Evolutionary conservation across 73 alveolate genomes (phyloP), one percentile per base, ranked within the genome.

Genomic region (Tetrahymena elliotti): DNA sequence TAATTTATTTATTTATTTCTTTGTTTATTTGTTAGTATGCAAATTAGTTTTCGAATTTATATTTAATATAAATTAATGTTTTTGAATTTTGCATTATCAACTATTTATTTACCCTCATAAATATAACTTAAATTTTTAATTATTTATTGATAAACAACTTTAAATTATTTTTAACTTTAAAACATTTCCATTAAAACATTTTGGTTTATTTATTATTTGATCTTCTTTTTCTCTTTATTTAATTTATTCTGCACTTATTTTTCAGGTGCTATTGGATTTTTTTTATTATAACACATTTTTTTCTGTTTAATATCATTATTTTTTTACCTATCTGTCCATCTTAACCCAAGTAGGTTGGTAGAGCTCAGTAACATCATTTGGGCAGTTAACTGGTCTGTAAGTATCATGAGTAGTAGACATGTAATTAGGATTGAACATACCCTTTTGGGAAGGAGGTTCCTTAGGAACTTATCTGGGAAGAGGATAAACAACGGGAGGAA

Each of bases 271-370:
- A 2, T 47, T 47, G 31, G 27, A 12, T 47, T 47, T 13, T 0
- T 18, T 4, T 47, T 47, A 15, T 47, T 38, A 47, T 47, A 4
- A 1, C 1, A 47, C 13, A 47, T 47, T 47, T 47, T 47, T 47
- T 47, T 47, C 6, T 27, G 31, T 47, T 47, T 47, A 47, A 18
- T 47, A 47, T 47, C 20, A 47, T 94, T 94, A 40, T 68, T 24
- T 27, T 68, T 68, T 68, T 68, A 68, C 88, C 88, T 98, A 96
- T 94, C 98, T 98, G 94, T 98, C 99, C 95, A 98, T 95, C 95
- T 98, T 98, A 24, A 97, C 99, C 97, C 95, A 98, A 82, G 98
- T 98, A 33, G 99, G 99, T 95, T 98, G 99, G 96, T 93, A 98
- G 83, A 97, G 98, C 95, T 96, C 98, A 37, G 96, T 94, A 27